phyloP scores from a whole-genome alignment of 2,329 filamentous ascomycete species.

The Pseudogymnoascus sp. region DNA sequence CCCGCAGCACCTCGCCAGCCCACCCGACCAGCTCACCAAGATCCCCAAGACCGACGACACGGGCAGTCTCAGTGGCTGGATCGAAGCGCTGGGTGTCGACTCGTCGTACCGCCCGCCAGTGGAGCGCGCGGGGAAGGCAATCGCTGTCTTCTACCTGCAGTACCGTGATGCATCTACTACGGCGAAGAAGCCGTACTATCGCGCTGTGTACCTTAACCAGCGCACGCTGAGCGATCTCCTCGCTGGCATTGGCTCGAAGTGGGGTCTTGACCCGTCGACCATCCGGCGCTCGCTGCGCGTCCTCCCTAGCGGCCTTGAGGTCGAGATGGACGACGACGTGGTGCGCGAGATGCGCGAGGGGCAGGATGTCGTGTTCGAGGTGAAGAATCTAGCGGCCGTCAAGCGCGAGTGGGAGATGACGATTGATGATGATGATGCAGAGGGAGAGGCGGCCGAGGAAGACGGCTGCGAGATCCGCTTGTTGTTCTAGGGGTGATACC shows the following conservation, averaged over 20 bases:
- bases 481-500: conserved; percentile 26
- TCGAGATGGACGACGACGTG: conserved; percentile 86
- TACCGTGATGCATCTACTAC: conserved; percentile 42
- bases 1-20: conserved; percentile 35
- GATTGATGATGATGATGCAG: conserved; percentile 36
- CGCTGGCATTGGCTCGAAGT: conserved; percentile 66
- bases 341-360: conserved; percentile 77
- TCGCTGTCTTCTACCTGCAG: conserved; percentile 82
- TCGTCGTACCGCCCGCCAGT: conserved; percentile 70
- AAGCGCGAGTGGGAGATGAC: conserved; percentile 58
- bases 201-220: conserved; percentile 76
- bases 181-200: conserved; percentile 53
- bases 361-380: conserved; percentile 79
- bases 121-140: conserved; percentile 60
- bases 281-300: conserved; percentile 66
- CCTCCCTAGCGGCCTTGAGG: conserved; percentile 65
- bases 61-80: conserved; percentile 68
- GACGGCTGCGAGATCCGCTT: conserved; percentile 28
- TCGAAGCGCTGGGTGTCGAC: conserved; percentile 89
- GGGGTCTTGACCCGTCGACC: conserved; percentile 64
- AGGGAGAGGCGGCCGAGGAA: not conserved
- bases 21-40: conserved; percentile 46
- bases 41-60: conserved; percentile 49
- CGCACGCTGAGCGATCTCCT: conserved; percentile 70
- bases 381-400: conserved; percentile 37